Evolutionary conservation across 345 rosid species (phyloP), one percentile per base, ranked within the genome.

Genomic region (Erucastrum elatum): DNA sequence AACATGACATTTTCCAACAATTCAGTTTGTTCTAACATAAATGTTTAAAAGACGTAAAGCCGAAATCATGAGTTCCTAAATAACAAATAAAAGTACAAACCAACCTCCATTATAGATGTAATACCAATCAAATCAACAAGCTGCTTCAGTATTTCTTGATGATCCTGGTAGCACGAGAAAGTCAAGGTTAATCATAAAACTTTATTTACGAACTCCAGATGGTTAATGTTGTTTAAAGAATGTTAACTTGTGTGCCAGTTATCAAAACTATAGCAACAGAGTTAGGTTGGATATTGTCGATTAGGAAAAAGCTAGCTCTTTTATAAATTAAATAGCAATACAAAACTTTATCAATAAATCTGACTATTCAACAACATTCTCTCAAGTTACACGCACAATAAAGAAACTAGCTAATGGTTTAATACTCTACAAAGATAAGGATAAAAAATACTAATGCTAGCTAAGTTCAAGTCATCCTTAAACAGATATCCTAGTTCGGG

Each of bases 51-150:
- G 37, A 56, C 9, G 1, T 51, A 41, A 76, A 64, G 21, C 70
- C 55, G 3, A 58, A 70, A 69, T 30, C 46, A 30, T 6, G 68
- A 56, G 8, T 39, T 64, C 72, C 62, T 53, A 46, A 29, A 62
- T 8, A 17, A 39, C 37, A 53, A 9, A 29, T 69, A 70, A 74
- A 63, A 66, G 62, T 34, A 46, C 63, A 55, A 72, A 85, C 87
- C 68, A 84, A 90, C 98, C 98, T 94, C 98, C 98, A 94, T 91
- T 58, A 94, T 84, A 56, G 98, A 94, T 26, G 98, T 90, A 68
- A 88, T 92, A 74, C 98, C 97, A 85, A 94, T 88, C 69, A 94
- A 87, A 75, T 94, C 98, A 63, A 94, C 93, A 73, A 94, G 82
- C 72, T 74, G 90, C 78, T 80, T 76, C 69, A 94, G 77, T 81